phyloP scores from a whole-genome alignment of 2,329 filamentous ascomycete genomes.

The Sporothrix inflata region DNA sequence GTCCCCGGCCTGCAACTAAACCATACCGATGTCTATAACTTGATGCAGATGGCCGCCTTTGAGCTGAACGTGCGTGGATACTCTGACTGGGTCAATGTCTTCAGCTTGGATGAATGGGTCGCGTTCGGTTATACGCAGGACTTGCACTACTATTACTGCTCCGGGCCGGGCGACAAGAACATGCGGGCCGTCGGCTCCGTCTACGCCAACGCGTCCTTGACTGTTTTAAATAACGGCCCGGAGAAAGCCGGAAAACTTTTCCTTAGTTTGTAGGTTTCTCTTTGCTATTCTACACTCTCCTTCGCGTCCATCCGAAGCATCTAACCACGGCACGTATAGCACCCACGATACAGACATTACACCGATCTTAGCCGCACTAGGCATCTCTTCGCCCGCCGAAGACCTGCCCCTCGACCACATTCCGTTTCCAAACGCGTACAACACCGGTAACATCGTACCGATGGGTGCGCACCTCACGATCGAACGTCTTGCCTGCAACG shows the following conservation, averaged over 20 bases:
- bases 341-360: constrained; percentile 34
- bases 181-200: constrained; percentile 32
- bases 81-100: constrained; percentile 65
- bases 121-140: constrained; percentile 70
- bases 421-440: constrained; percentile 38
- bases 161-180: constrained; percentile 53
- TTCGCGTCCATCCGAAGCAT: too few relatives aligned
- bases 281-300: too few relatives aligned
- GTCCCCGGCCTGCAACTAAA: constrained; percentile 24
- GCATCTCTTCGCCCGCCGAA: constrained; percentile 13
- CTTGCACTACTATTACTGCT: constrained; percentile 69
- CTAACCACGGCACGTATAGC: too few relatives aligned
- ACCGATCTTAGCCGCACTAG: constrained; percentile 30
- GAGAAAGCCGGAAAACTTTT: constrained; percentile 23
- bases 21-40: constrained; percentile 29
- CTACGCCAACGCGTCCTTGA: constrained; percentile 30
- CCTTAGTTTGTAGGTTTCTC: constrained; percentile 31
- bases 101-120: constrained; percentile 63
- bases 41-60: constrained; percentile 31
- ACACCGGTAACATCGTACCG: constrained; percentile 50
- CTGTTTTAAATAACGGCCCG: constrained; percentile 27
- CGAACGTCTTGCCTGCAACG: constrained; percentile 60
- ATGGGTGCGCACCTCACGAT: constrained; percentile 70
- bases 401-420: constrained; percentile 52
- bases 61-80: constrained; percentile 39